phyloP scores from a whole-genome alignment of 164 flowering plant genomes.

The Akebia trifoliata region DNA sequence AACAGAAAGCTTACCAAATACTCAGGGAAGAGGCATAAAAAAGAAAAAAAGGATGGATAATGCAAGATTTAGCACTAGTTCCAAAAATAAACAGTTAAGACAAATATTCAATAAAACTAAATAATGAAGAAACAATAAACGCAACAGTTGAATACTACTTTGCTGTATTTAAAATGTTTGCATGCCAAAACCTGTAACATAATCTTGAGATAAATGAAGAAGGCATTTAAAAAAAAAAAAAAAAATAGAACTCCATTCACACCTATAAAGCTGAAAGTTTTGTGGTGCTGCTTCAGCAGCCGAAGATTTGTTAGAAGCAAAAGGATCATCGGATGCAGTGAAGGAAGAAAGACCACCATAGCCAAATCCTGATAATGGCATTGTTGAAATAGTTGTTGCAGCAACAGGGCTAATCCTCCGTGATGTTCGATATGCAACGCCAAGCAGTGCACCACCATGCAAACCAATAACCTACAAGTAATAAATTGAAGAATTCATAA shows the following conservation, averaged over 20 bases:
- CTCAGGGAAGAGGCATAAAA: not conserved
- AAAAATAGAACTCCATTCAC: conserved; percentile 3
- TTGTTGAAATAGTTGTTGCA: conserved; percentile 89
- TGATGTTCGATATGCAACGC: conserved; percentile 90
- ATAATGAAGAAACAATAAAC: not conserved
- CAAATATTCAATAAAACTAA: not conserved
- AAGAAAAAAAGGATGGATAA: conserved; percentile 1
- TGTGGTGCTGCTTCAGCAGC: conserved; percentile 66
- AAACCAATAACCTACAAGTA: conserved; percentile 66
- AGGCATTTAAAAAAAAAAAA: not conserved
- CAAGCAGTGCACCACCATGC: conserved; percentile 98
- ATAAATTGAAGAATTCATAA: conserved; percentile 7
- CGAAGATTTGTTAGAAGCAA: conserved; percentile 51
- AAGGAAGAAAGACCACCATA: conserved; percentile 66
- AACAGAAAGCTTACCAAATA: not conserved
- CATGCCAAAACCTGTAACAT: not conserved
- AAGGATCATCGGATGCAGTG: conserved; percentile 61
- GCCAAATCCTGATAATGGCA: conserved; percentile 92
- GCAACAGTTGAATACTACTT: not conserved
- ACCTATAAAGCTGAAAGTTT: conserved; percentile 95
- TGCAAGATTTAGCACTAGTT: not conserved
- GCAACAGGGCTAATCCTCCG: conserved; percentile 78
- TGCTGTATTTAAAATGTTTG: not conserved
- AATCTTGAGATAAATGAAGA: not conserved
- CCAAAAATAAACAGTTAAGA: not conserved